phyloP scores from a whole-genome alignment of 805 yeast genomes.

The Pichia nakasei region DNA sequence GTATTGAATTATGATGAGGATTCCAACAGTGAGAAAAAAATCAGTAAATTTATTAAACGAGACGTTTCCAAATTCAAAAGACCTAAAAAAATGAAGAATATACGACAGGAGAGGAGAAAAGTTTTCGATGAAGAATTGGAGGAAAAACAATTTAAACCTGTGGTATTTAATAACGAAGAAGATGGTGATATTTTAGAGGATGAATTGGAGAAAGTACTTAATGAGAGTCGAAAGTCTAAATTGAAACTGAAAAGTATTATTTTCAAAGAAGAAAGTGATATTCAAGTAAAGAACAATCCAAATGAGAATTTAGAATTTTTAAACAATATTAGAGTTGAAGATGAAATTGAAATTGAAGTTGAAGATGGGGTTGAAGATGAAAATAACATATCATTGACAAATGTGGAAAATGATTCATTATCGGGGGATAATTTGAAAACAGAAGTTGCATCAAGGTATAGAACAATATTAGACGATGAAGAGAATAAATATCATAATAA shows the following conservation, averaged over 20 bases:
- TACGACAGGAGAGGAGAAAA: slow-evolving; percentile 8
- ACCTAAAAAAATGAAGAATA: slow-evolving; percentile 10
- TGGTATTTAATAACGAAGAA: slow-evolving; percentile 23
- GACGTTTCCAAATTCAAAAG: slow-evolving; percentile 15
- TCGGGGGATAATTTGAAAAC: slow-evolving; percentile 9
- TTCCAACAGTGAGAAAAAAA: slow-evolving; percentile 5
- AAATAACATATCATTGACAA: too few relatives aligned
- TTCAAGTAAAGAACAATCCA: slow-evolving; percentile 5
- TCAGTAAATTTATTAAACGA: slow-evolving; percentile 5
- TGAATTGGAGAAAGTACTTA: slow-evolving; percentile 20
- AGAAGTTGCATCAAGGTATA: slow-evolving; percentile 20
- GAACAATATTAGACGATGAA: slow-evolving; percentile 3
- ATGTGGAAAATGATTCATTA: too few relatives aligned
- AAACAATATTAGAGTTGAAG: slow-evolving; percentile 16
- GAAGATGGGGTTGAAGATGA: neutral
- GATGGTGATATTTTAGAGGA: slow-evolving; percentile 19
- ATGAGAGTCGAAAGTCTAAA: slow-evolving; percentile 16
- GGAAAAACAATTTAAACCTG: slow-evolving; percentile 17
- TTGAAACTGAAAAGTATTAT: neutral
- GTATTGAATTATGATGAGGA: slow-evolving; percentile 2
- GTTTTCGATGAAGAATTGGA: slow-evolving; percentile 8
- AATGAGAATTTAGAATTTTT: slow-evolving; percentile 32
- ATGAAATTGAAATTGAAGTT: slow-evolving; percentile 14
- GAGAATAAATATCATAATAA: neutral
- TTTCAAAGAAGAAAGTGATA: neutral